Conservation (phyloP, 2,329 filamentous ascomycete species). For the Sporothrix dimorphospora region DNA sequence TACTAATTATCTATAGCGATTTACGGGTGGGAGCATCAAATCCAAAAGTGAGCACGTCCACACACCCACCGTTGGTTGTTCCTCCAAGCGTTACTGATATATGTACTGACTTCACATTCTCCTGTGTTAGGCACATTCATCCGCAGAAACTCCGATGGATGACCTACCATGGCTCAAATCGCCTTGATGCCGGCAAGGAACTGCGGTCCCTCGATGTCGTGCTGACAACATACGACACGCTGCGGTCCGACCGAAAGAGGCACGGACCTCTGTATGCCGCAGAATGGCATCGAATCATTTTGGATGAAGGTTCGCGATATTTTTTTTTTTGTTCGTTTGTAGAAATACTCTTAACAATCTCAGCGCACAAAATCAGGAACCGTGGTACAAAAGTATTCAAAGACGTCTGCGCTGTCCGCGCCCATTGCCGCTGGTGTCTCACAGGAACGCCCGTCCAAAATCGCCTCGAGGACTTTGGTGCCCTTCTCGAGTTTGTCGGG, state of each 20-base stretch:
- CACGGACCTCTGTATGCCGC: not conserved
- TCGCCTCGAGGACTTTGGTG: not conserved
- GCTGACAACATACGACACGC: slow-evolving; percentile 15
- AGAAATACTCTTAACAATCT: not conserved
- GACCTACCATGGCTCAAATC: slow-evolving; percentile 17
- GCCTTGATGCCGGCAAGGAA: not conserved
- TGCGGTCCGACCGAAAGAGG: not conserved
- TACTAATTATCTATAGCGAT: slow-evolving; percentile 9
- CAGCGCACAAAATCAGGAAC: not conserved
- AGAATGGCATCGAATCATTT: slow-evolving; percentile 6
- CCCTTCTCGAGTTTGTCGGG: not conserved
- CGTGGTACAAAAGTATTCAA: not conserved
- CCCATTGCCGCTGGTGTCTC: slow-evolving; percentile 7
- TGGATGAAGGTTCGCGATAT: slow-evolving; percentile 7
- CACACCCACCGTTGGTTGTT: not conserved
- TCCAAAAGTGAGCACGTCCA: not conserved
- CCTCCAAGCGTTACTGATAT: not conserved
- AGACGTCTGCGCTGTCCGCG: not conserved
- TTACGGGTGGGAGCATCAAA: slow-evolving; percentile 12
- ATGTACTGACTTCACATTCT: not conserved
- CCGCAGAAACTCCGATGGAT: slow-evolving; percentile 9
- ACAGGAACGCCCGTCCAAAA: slow-evolving; percentile 6
- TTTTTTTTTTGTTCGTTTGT: not conserved
- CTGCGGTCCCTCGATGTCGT: not conserved
- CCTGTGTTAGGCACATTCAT: not conserved